Evolutionary conservation across 345 rosid species (phyloP).

Genomic region (Psidium guajava): DNA sequence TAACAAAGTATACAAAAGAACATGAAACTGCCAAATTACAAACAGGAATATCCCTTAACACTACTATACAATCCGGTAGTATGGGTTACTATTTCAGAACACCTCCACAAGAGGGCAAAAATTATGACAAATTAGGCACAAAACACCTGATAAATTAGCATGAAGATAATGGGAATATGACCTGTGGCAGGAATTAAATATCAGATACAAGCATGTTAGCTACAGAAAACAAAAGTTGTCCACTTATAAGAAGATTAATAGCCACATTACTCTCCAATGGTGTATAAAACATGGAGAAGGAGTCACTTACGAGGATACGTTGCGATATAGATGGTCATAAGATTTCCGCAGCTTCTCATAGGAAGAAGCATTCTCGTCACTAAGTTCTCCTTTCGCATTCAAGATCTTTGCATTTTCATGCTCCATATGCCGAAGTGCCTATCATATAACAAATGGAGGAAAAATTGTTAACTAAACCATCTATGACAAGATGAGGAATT

Average conservation of each 20-base stretch:
- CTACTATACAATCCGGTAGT: background rate
- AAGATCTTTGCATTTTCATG: constrained; percentile 85
- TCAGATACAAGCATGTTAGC: background rate
- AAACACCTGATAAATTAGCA: background rate
- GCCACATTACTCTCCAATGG: background rate
- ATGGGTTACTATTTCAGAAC: background rate
- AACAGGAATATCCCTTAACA: background rate
- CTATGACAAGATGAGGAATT: background rate
- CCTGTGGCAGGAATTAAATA: background rate
- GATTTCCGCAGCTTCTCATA: constrained; percentile 97
- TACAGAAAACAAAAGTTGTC: background rate
- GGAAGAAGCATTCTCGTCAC: constrained; percentile 75
- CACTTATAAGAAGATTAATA: background rate
- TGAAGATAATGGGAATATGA: background rate
- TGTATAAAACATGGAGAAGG: background rate
- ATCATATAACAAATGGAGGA: constrained; percentile 1
- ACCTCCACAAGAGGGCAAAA: background rate
- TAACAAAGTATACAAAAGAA: background rate
- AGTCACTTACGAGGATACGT: constrained; percentile 78
- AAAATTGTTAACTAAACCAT: background rate
- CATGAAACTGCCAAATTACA: background rate
- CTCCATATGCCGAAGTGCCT: constrained; percentile 97
- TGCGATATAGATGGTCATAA: constrained; percentile 80
- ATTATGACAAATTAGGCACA: background rate
- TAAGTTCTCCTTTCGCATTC: constrained; percentile 94